A percentile compares a stretch with the other conserved stretches of the same genome.
These are phyloP conservation scores for Lactarius pseudohatsudake DNA, from an alignment of 768 basidiomycete species.

Conservation along the genomic window DNA sequence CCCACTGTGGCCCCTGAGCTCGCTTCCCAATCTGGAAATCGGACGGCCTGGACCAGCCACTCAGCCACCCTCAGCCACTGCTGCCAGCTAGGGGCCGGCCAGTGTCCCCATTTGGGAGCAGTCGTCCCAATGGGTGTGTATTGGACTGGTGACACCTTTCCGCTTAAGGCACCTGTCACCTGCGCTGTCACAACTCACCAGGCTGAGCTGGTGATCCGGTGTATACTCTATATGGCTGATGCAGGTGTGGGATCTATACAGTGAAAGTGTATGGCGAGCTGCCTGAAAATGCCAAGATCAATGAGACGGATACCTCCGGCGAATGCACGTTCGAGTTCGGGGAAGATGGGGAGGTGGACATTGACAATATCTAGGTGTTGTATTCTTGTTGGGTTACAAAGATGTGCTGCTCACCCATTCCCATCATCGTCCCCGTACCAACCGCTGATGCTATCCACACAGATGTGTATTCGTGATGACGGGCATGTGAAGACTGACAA, in stretches of 20 bases:
- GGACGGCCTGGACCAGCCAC: no score
- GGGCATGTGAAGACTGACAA: not conserved
- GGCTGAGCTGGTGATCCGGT: no score
- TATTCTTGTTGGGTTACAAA: conserved; percentile 10
- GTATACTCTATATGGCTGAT: not conserved
- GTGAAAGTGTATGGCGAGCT: conserved; percentile 98
- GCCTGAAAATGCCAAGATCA: conserved; percentile 94
- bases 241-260: conserved; percentile 33
- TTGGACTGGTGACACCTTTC: no score
- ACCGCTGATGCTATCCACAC: not conserved
- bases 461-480: conserved; percentile 27
- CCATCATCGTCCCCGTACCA: not conserved
- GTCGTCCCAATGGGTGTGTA: no score
- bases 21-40: no score
- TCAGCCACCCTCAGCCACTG: no score
- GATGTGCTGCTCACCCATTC: conserved; percentile 5
- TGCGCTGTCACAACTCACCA: no score
- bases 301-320: conserved; percentile 92
- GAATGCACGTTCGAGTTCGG: conserved; percentile 90
- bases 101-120: no score
- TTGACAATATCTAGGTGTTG: conserved; percentile 74
- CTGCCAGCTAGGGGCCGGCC: no score
- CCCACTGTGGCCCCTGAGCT: no score
- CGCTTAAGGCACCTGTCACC: no score
- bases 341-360: conserved; percentile 85